Base-by-base conservation (phyloP, 2,329 filamentous ascomycete species). In the Orbilia javanica region DNA sequence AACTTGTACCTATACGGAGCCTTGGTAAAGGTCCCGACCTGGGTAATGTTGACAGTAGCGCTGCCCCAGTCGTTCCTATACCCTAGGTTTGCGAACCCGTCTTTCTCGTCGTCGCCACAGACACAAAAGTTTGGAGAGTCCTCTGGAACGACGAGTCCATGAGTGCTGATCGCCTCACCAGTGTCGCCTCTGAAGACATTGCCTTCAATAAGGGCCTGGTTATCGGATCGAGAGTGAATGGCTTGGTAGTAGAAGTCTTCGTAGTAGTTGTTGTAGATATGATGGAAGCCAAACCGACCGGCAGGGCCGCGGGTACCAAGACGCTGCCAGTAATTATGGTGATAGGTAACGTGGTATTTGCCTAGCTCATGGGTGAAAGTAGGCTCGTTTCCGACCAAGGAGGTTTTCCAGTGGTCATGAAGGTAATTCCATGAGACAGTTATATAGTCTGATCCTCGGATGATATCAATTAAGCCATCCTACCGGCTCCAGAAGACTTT, bases 281-380 rank as follows among this genome's bases (percentile, higher is more conserved):
- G 86, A 69, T 86, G 85, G 69, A 85, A 85, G 0, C 86, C 86
- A 80, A 87, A 88, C 2, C 86, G 85, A 1, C 86, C 85, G 1
- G 86, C 86, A 0, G 86, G 86, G 0, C 85, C 86, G 6, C 86
- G 84, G 0, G 86, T 87, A 62, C 86, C 86, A 66, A 83, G 81
- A 77, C 86, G 85, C 18, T 81, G 80, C 86, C 85, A 87, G 82
- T 85, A 83, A 82, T 88, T 88, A 81, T 88, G 86, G 80, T 87
- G 86, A 78, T 87, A 87, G 0, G 85, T 87, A 72, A 88, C 80
- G 81, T 86, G 86, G 10, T 87, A 84, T 62, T 85, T 86, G 79
- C 90, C 90, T 4, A 82, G 88, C 84, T 92, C 90, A 80, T 90
- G 87, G 52, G 81, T 84, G 46, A 80, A 84, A 84, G 90, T 90